A percentile compares a stretch with the other conserved stretches of the same genome.
These are phyloP conservation scores for Chloropicon primus DNA, from an alignment of 139 green algal species.

Conservation along the genomic window DNA sequence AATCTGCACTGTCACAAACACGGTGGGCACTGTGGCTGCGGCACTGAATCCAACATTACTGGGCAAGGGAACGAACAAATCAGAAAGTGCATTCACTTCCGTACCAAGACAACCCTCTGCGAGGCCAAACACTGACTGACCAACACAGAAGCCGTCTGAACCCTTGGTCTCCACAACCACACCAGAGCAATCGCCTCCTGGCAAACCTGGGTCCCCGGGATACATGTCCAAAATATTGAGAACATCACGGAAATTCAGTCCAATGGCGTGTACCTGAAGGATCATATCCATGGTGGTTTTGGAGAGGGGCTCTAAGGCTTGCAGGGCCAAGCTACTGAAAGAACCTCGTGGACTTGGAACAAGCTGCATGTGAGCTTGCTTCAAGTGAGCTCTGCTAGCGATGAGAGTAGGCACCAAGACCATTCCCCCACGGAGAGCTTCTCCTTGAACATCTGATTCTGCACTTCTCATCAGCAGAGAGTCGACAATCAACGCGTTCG, in stretches of 20 bases:
- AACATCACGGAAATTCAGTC: conserved; percentile 61
- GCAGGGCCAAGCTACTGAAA: background rate
- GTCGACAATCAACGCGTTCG: background rate
- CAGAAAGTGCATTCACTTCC: conserved; percentile 19
- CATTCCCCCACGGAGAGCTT: background rate
- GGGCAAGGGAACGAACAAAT: background rate
- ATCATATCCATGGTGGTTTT: background rate
- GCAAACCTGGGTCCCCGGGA: conserved; percentile 3
- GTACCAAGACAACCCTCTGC: conserved; percentile 54
- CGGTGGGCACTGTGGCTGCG: conserved; percentile 5
- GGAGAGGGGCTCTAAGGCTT: background rate
- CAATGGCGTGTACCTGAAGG: conserved; percentile 20
- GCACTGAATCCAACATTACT: background rate
- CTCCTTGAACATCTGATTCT: background rate
- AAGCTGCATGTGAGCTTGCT: background rate
- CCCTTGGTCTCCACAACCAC: background rate
- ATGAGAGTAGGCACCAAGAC: background rate
- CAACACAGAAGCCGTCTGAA: conserved; percentile 6
- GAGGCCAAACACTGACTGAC: conserved; percentile 64
- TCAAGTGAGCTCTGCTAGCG: background rate
- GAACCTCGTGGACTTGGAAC: background rate
- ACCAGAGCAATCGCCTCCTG: conserved; percentile 1
- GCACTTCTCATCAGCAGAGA: background rate
- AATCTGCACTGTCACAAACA: conserved; percentile 11
- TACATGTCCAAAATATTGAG: conserved; percentile 36